Conservation (phyloP, 148 eudicot genomes). For the Vaccinium macrocarpon region DNA sequence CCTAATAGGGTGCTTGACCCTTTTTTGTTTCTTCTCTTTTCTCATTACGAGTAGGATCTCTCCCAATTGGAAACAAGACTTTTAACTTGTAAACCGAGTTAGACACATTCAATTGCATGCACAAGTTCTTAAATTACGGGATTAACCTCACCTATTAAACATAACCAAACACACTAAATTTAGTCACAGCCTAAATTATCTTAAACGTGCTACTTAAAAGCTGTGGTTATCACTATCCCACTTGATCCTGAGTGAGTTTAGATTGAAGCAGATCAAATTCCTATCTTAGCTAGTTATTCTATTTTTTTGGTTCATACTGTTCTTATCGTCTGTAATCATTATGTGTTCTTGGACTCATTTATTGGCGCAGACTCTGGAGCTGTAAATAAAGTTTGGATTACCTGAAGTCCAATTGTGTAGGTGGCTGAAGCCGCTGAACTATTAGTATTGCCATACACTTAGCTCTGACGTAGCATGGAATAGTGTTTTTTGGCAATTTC, state of each 20-base stretch:
- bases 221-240: background rate
- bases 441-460: background rate
- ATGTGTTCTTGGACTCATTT: background rate
- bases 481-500: background rate
- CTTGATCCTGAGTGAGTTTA: background rate
- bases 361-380: background rate
- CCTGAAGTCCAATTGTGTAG: background rate
- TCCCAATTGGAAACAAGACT: too few relatives aligned
- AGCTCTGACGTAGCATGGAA: background rate
- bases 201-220: background rate
- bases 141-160: background rate
- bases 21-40: too few relatives aligned
- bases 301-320: background rate
- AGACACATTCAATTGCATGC: too few relatives aligned
- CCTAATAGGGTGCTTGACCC: too few relatives aligned
- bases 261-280: background rate
- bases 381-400: background rate
- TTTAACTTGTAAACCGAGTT: too few relatives aligned
- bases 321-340: background rate
- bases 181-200: background rate
- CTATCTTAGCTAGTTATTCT: background rate
- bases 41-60: too few relatives aligned
- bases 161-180: background rate
- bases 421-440: background rate
- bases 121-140: background rate